Percentiles rank a stretch among this genome's conserved stretches.
phyloP scores from a whole-genome alignment of 768 basidiomycete species.

The Crassisporium funariophilum region DNA sequence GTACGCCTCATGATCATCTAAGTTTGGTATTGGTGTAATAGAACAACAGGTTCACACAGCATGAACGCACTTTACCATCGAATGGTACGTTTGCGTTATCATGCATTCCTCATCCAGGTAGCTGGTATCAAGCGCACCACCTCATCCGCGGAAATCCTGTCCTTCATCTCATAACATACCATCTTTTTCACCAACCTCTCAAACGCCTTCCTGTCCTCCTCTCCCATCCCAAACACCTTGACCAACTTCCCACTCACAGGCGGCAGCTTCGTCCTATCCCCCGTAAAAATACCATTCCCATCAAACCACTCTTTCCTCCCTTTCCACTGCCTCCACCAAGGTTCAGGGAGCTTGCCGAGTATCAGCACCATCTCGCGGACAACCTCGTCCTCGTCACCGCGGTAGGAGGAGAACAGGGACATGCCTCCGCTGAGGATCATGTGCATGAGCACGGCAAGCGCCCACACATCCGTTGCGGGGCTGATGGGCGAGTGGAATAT shows the following conservation, averaged over 20 bases:
- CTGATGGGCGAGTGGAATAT: too few species aligned
- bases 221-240: conserved; percentile 1
- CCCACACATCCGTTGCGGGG: conserved; percentile 13
- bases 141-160: conserved; percentile 12
- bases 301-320: conserved; percentile 11
- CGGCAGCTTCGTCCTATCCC: neutral
- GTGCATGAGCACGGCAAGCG: conserved; percentile 14
- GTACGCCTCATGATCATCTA: too few species aligned
- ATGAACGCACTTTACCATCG: too few species aligned
- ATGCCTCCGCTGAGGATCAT: conserved; percentile 5
- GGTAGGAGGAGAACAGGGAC: conserved; percentile 2
- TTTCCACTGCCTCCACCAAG: conserved; percentile 12
- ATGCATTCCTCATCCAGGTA: too few species aligned
- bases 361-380: conserved; percentile 13
- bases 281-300: conserved; percentile 9
- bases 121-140: conserved; percentile 12
- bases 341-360: conserved; percentile 10
- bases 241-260: neutral
- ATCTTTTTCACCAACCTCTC: conserved; percentile 10
- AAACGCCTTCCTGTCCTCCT: neutral
- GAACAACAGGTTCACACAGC: too few species aligned
- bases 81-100: too few species aligned
- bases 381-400: conserved; percentile 7
- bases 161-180: conserved; percentile 13
- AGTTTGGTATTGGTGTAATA: too few species aligned